Base-by-base conservation (phyloP, 108 stramenopile species). In the Cyclotella atomus region DNA sequence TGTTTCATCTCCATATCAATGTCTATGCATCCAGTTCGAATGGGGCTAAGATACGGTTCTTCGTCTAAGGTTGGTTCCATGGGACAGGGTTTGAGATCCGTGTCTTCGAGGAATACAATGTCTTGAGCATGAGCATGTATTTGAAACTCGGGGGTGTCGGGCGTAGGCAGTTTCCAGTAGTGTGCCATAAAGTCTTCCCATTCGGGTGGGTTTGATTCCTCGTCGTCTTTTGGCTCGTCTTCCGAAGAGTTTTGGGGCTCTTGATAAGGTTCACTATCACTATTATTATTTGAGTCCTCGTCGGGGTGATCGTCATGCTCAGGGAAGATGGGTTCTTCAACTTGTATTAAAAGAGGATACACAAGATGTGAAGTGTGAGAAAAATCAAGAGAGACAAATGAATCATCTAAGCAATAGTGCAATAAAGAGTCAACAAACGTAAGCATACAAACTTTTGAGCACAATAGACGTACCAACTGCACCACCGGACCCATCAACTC, bases 141-240 rank as follows among this genome's bases (percentile, higher is more conserved):
- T 73, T 64, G 63, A 29, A 52, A 36, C 3, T 47, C 47, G 16
- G 52, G 34, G 59, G 20, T 2, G 14, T 59, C 25, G 10, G 1
- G 4, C 1, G 53, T 36, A 27, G 63, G 28, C 15, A 55, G 36
- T 46, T 53, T 44, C 67, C 71, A 80, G 38, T 80, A 80, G 43
- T 50, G 46, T 1, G 50, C 65, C 79, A 80, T 80, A 52, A 80
- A 80, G 25, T 72, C 79, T 45, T 80, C 79, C 79, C 79, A 80
- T 72, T 68, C 49, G 35, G 56, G 30, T 12, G 45, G 10, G 7
- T 50, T 23, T 15, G 56, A 32, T 0, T 15, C 28, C 10, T 28
- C 28, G 12, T 30, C 56, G 28, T 32, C 54, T 25, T 6, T 8
- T n/a, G n/a, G n/a, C n/a, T n/a, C n/a, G n/a, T n/a, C n/a, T n/a